phyloP scores from a whole-genome alignment of 2,329 filamentous ascomycete species.

The Chaetomiaceae sp. region DNA sequence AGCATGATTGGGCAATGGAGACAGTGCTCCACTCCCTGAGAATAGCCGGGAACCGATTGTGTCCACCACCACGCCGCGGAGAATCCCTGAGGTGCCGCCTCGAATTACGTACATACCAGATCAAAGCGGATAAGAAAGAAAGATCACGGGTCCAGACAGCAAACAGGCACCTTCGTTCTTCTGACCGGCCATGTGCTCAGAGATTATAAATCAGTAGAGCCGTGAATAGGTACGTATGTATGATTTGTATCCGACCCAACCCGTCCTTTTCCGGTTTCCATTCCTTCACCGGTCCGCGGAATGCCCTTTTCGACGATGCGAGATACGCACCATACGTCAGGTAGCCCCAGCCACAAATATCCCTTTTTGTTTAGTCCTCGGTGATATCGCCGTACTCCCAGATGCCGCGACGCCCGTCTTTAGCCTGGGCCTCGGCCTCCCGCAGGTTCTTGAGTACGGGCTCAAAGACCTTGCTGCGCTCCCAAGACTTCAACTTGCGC shows the following conservation, averaged over 20 bases:
- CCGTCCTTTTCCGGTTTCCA: neutral
- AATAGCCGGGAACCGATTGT: slow-evolving; percentile 13
- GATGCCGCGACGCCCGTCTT: slow-evolving; percentile 76
- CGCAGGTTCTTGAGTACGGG: slow-evolving; percentile 68
- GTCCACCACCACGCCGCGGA: neutral
- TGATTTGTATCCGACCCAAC: neutral
- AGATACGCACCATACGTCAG: too few species aligned
- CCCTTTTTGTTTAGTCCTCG: slow-evolving; percentile 60
- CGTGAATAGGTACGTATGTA: neutral
- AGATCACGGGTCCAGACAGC: neutral
- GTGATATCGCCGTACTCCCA: slow-evolving; percentile 99
- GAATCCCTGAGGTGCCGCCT: neutral
- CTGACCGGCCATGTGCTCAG: too few species aligned
- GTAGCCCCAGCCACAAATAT: neutral
- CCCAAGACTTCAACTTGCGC: slow-evolving; percentile 87
- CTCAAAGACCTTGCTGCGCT: slow-evolving; percentile 65
- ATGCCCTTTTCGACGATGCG: neutral
- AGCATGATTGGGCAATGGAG: slow-evolving; percentile 12
- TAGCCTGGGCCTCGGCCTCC: slow-evolving; percentile 72
- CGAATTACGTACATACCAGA: neutral
- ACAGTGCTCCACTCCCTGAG: neutral
- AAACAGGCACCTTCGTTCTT: too few species aligned
- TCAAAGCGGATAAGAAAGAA: neutral
- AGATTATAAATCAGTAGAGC: too few species aligned
- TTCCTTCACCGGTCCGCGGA: neutral